Conservation (phyloP, 345 rosid species). For the Salix suchowensis region DNA sequence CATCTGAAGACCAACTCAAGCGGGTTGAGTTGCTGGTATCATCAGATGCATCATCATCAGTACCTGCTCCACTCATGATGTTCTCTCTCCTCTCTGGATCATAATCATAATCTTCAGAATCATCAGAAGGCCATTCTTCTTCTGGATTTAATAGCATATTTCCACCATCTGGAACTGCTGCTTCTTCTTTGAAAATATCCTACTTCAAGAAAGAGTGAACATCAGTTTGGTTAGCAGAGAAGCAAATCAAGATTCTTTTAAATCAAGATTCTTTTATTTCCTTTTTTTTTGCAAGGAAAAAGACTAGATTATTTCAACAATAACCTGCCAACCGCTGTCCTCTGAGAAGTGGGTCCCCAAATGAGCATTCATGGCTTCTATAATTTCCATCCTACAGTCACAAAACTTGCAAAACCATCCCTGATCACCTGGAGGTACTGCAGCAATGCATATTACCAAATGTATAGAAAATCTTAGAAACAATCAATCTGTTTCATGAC, state of each 20-base stretch:
- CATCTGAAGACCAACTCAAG: constrained; percentile 78
- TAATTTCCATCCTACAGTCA: constrained; percentile 83
- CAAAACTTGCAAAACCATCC: constrained; percentile 96
- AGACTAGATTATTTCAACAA: constrained; percentile 7
- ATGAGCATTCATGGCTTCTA: constrained; percentile 90
- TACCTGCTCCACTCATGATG: constrained; percentile 43
- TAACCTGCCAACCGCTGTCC: constrained; percentile 80
- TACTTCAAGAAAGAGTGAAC: constrained; percentile 19
- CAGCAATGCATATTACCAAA: constrained; percentile 46
- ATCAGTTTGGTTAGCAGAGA: constrained; percentile 15
- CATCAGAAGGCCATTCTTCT: constrained; percentile 96
- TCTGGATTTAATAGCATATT: constrained; percentile 49
- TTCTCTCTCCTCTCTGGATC: constrained; percentile 67
- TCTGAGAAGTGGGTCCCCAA: constrained; percentile 68
- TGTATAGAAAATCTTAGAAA: constrained; percentile 8
- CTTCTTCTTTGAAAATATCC: constrained; percentile 91
- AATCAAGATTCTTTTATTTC: not conserved
- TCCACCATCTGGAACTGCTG: constrained; percentile 54
- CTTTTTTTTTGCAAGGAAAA: not conserved
- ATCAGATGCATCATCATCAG: constrained; percentile 43
- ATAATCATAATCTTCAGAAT: constrained; percentile 86
- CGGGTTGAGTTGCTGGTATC: constrained; percentile 53
- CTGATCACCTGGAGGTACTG: constrained; percentile 96
- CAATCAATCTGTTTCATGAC: constrained; percentile 7
- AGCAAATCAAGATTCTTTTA: not conserved